Conservation (phyloP, 164 flowering plant species). For the Aristolochia californica region DNA sequence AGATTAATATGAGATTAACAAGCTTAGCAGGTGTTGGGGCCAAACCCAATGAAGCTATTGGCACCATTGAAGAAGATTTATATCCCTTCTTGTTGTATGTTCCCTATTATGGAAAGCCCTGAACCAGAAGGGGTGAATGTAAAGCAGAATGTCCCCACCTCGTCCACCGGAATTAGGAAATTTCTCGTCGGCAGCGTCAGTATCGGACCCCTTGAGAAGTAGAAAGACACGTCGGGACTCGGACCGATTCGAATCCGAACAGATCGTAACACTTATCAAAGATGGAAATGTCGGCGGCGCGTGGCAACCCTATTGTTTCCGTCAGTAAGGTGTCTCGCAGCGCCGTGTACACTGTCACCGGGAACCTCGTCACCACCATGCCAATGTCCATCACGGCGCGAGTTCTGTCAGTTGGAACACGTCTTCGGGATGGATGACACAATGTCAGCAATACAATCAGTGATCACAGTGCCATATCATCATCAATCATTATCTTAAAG, state of each 20-base stretch:
- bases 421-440: too few species aligned
- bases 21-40: conserved; percentile 63
- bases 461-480: too few species aligned
- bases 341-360: conserved; percentile 46
- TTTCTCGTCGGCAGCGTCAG: conserved; percentile 78
- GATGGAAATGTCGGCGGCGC: conserved; percentile 49
- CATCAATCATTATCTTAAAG: too few species aligned
- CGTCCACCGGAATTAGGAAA: conserved; percentile 81
- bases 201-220: conserved; percentile 60
- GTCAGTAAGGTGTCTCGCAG: conserved; percentile 54
- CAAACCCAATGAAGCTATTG: conserved; percentile 78
- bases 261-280: conserved; percentile 88
- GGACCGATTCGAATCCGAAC: conserved; percentile 43
- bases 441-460: too few species aligned
- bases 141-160: conserved; percentile 74
- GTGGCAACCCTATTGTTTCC: conserved; percentile 45
- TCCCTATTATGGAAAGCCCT: conserved; percentile 80
- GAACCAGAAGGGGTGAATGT: conserved; percentile 75
- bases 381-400: conserved; percentile 93
- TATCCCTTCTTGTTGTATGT: conserved; percentile 92
- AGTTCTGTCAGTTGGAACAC: conserved; percentile 32
- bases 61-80: conserved; percentile 76
- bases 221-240: conserved; percentile 84
- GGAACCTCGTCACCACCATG: conserved; percentile 79
- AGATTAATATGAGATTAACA: too few species aligned